Evolutionary conservation across 2,329 filamentous ascomycete species (phyloP).

Genomic region (Leptographium lundbergii): DNA sequence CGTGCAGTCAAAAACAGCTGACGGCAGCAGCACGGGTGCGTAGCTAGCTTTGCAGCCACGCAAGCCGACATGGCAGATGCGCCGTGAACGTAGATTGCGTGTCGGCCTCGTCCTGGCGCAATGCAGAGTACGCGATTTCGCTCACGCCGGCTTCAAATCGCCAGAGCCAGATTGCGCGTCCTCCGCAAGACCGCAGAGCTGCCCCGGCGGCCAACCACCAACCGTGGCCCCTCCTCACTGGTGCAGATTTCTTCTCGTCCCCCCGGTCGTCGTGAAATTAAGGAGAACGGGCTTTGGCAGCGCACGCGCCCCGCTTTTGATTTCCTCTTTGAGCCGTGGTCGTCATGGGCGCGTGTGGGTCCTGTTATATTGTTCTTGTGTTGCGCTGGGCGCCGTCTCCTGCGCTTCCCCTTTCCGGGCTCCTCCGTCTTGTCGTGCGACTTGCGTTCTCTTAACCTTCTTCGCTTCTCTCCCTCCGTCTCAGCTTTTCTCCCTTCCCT

Average conservation of each 20-base stretch:
- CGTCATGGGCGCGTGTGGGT: neutral
- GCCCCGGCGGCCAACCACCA: neutral
- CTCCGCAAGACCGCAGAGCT: neutral
- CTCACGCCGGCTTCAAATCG: neutral
- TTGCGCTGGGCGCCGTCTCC: neutral
- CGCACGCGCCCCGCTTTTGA: neutral
- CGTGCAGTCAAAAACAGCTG: too few relatives aligned
- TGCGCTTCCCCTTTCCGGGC: conserved; percentile 1
- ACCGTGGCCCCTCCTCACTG: neutral
- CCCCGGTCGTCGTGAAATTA: conserved; percentile 3
- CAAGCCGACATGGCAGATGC: too few relatives aligned
- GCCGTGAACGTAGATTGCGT: too few relatives aligned
- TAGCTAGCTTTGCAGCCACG: too few relatives aligned
- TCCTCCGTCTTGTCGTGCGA: neutral
- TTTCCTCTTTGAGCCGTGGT: neutral
- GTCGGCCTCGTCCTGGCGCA: neutral
- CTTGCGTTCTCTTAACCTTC: neutral
- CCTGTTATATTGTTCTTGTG: neutral
- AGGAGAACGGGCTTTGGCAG: conserved; percentile 1
- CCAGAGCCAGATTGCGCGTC: neutral
- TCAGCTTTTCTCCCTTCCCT: neutral
- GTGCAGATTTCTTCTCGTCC: neutral
- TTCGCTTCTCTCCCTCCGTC: neutral
- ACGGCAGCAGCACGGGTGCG: too few relatives aligned
- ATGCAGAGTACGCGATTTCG: neutral